Evolutionary conservation across 2,329 filamentous ascomycete genomes (phyloP).

Genomic region (Pseudogymnoascus pannorum): DNA sequence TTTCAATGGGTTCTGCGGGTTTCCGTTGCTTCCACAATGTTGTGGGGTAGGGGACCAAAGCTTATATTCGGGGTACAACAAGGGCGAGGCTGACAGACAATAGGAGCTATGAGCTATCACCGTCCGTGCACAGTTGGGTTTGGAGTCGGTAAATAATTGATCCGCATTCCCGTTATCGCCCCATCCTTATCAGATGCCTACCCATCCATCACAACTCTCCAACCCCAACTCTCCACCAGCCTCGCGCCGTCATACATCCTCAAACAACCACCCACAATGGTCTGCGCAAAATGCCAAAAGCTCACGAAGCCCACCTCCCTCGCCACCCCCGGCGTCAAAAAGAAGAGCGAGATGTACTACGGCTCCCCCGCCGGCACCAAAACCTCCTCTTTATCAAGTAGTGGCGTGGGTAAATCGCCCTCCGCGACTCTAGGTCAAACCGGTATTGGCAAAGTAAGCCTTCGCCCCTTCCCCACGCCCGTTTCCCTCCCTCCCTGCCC

Average conservation of each 20-base stretch:
- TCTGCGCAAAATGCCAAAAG: conserved; percentile 58
- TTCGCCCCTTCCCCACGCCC: too few relatives aligned
- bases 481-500: background rate
- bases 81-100: background rate
- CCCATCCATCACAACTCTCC: background rate
- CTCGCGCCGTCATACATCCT: background rate
- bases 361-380: conserved; percentile 40
- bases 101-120: background rate
- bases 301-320: conserved; percentile 52
- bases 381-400: conserved; percentile 32
- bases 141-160: background rate
- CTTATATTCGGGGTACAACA: background rate
- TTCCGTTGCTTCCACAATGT: too few relatives aligned
- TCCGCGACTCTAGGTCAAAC: conserved; percentile 50
- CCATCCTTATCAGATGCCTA: background rate
- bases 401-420: conserved; percentile 30
- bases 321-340: conserved; percentile 58
- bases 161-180: background rate
- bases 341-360: conserved; percentile 60
- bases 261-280: conserved; percentile 38
- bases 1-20: too few relatives aligned
- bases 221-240: background rate
- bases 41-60: background rate
- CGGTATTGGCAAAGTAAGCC: conserved; percentile 51
- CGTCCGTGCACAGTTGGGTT: background rate